Base-by-base conservation (phyloP, 2,329 filamentous ascomycete genomes). In the Xylaria sp. region DNA sequence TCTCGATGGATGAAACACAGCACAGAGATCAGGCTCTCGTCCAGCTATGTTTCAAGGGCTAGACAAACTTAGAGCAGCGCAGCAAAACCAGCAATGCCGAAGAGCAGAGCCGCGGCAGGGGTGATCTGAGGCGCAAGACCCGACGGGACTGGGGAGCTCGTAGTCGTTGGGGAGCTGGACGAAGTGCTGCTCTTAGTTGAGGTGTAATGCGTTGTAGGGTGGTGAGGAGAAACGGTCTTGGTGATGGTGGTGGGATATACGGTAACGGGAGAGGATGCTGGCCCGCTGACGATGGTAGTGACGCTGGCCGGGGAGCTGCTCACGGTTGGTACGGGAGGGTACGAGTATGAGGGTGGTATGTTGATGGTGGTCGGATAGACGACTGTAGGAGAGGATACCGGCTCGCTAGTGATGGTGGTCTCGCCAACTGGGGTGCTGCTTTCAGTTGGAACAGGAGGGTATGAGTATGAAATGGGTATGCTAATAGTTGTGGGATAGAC, bases 381-480 rank as follows among this genome's bases (percentile, higher is more conserved):
- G 12, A 42, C 54, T 12, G 54, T 58, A 9, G 53, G 27, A 42
- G 35, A 58, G 9, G 53, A 35, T 25, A 9, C 54, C 23, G 54
- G 64, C 63, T 72, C 69, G 53, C 78, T 79, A 23, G 81, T 74
- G 59, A 78, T 68, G 65, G 79, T 79, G 42, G 80, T 77, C 59
- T 69, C 71, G 60, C 73, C 73, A 59, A 12, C 53, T 57, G 53
- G 10, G 10, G 57, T 32, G 60, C 48, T 63, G 40, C 60, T 63
- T 37, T 25, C 47, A 13, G 60, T 42, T 35, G 60, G 60, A 18
- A 40, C 35, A 23, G 50, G 55, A 12, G 55, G 55, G 13, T 44
- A 27, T 37, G 55, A 58, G 37, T 58, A 58, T 8, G 55, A 44
- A 27, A 29, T 5, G 5, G 54, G 35, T 25, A 27, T 25, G 35